Percentiles rank a stretch among this genome's conserved stretches.
Evolutionary conservation across 192 early-diverging fungal genomes (phyloP).

Genomic region (Phycomyces nitens): DNA sequence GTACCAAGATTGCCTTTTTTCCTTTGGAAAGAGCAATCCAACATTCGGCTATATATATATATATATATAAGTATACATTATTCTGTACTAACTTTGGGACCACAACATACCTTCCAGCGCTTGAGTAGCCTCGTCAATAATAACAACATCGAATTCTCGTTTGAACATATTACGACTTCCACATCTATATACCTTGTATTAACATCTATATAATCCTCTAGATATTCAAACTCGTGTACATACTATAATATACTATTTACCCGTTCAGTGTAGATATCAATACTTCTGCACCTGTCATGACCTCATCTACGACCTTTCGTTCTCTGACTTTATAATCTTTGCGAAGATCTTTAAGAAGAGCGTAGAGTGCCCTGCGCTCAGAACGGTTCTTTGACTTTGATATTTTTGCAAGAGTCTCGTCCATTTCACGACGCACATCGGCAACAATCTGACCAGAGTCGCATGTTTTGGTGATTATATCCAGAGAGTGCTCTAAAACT

Average conservation of each 20-base stretch:
- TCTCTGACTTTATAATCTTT: constrained; percentile 71
- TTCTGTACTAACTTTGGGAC: no score
- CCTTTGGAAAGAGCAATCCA: constrained; percentile 84
- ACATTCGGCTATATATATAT: constrained; percentile 58
- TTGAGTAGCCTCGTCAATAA: constrained; percentile 91
- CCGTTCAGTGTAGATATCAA: constrained; percentile 81
- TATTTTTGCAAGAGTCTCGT: constrained; percentile 56
- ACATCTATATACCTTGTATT: constrained; percentile 22
- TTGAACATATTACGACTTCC: constrained; percentile 46
- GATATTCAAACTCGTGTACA: neutral
- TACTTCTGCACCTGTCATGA: constrained; percentile 59
- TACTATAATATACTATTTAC: constrained; percentile 10
- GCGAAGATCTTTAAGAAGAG: constrained; percentile 62
- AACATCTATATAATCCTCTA: neutral
- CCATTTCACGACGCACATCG: constrained; percentile 78
- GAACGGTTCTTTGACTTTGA: constrained; percentile 58
- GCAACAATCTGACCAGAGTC: constrained; percentile 71
- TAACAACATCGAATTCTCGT: constrained; percentile 73
- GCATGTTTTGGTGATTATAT: constrained; percentile 57
- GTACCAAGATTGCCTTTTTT: constrained; percentile 61
- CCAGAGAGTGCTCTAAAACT: constrained; percentile 68
- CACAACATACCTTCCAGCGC: constrained; percentile 56
- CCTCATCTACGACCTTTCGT: constrained; percentile 53
- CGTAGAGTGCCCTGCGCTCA: constrained; percentile 63
- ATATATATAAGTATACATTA: neutral